Conservation (phyloP, 345 rosid genomes). For the Arabidopsis thaliana region TAIR10.1 NC_003071.7:15166001-15166500, state of each 20-base stretch:
- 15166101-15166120: slow-evolving; percentile 46
- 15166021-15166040: slow-evolving; percentile 44
- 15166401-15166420: slow-evolving; percentile 33
- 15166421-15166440: slow-evolving; percentile 22
- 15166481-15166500: not conserved
- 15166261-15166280: slow-evolving; percentile 22
- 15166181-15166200: slow-evolving; percentile 45
- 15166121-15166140: slow-evolving; percentile 46
- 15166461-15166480: not conserved
- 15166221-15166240: slow-evolving; percentile 33
- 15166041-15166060: slow-evolving; percentile 46
- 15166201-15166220: slow-evolving; percentile 45
- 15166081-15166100: slow-evolving; percentile 42
- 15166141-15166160: slow-evolving; percentile 48
- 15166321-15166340: slow-evolving; percentile 1
- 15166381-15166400: slow-evolving; percentile 9
- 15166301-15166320: slow-evolving; percentile 12
- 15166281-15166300: slow-evolving; percentile 15
- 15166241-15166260: slow-evolving; percentile 7
- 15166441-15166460: slow-evolving; percentile 17
- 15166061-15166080: slow-evolving; percentile 49
- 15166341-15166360: slow-evolving; percentile 37
- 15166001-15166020: slow-evolving; percentile 44
- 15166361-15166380: slow-evolving; percentile 30
- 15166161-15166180: slow-evolving; percentile 41